These are phyloP conservation scores for Trichoderma harzianum DNA, from an alignment of 2,329 filamentous ascomycete genomes.

Conservation along the genomic window DNA sequence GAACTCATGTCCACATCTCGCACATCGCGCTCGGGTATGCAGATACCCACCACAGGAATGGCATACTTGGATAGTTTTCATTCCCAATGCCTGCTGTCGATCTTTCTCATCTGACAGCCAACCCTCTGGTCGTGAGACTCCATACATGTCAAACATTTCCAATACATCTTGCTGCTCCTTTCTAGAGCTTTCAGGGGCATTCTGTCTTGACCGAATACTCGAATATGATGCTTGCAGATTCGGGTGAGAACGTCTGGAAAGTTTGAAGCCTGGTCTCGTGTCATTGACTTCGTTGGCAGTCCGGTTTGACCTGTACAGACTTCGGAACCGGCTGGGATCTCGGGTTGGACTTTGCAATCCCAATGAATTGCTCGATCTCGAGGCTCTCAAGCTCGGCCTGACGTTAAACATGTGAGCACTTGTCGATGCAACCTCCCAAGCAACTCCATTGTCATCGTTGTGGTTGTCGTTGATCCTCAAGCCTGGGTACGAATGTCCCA, in stretches of 20 bases:
- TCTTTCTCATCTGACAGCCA: conserved; percentile 43
- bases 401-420: neutral
- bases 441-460: conserved; percentile 15
- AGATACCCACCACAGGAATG: conserved; percentile 48
- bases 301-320: neutral
- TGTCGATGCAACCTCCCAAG: neutral
- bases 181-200: conserved; percentile 32
- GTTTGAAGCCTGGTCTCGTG: neutral
- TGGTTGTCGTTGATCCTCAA: conserved; percentile 20
- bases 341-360: neutral
- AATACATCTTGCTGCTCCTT: conserved; percentile 42
- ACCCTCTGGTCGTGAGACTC: conserved; percentile 43
- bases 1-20: conserved; percentile 49
- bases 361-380: conserved; percentile 13
- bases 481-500: conserved; percentile 24
- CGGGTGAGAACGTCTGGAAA: neutral
- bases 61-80: conserved; percentile 40
- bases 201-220: conserved; percentile 18
- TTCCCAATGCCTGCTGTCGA: conserved; percentile 20
- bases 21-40: conserved; percentile 39
- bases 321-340: neutral
- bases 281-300: neutral
- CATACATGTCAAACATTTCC: conserved; percentile 46
- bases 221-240: conserved; percentile 12
- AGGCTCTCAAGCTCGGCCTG: conserved; percentile 10